phyloP scores from a whole-genome alignment of 106 monocot species.

The Dioscorea zingiberensis region DNA sequence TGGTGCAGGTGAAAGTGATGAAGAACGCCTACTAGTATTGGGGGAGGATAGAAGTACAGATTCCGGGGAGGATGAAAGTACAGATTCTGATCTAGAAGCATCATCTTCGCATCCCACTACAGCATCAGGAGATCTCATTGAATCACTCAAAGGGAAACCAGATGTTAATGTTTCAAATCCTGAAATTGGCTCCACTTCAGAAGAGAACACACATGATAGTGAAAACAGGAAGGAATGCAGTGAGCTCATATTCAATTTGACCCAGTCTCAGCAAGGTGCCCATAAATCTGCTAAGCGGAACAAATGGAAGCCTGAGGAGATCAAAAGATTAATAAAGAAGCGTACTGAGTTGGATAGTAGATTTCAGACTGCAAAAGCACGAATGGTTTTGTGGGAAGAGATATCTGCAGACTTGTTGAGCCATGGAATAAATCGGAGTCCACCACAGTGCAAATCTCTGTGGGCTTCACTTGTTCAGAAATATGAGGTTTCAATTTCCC shows the following conservation, averaged over 20 bases:
- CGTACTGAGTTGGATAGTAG: constrained; percentile 63
- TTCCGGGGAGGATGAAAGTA: constrained; percentile 12
- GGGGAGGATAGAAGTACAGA: constrained; percentile 12
- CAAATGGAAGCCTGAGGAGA: constrained; percentile 96
- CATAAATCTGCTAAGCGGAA: constrained; percentile 42
- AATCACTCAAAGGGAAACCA: constrained; percentile 29
- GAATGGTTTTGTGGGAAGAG: constrained; percentile 98
- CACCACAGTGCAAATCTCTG: constrained; percentile 95
- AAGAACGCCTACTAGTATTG: constrained; percentile 14
- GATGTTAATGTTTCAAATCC: constrained; percentile 13
- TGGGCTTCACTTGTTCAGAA: constrained; percentile 96
- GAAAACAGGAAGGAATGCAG: not conserved
- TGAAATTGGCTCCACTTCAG: constrained; percentile 20
- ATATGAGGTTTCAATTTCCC: constrained; percentile 63
- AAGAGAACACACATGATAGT: constrained; percentile 10
- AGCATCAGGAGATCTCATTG: constrained; percentile 21
- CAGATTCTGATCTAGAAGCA: constrained; percentile 3
- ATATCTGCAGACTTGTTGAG: constrained; percentile 45
- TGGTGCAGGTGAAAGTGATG: constrained; percentile 25
- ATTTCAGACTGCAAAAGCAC: constrained; percentile 67
- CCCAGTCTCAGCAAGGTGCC: not conserved
- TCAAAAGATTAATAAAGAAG: constrained; percentile 65
- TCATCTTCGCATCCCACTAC: constrained; percentile 9
- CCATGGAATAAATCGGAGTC: constrained; percentile 60
- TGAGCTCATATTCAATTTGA: no score